Evolutionary conservation across 768 basidiomycete genomes (phyloP), one percentile per base, ranked within the genome.

Genomic region (Chalciporus chontae): DNA sequence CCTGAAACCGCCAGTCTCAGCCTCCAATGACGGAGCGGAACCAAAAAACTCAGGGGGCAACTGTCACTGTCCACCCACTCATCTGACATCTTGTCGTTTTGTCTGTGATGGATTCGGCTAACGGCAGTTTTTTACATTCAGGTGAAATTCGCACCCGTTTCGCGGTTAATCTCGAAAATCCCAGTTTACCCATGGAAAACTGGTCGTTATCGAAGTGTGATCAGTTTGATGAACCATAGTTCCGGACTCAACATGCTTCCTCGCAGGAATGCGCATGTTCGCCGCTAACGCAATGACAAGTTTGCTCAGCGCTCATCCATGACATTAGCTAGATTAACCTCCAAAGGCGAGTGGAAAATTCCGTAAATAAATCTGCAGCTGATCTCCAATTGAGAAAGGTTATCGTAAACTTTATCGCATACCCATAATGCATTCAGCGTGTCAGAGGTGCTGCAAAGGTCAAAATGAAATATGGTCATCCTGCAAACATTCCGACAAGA

Each of bases 401-500:
- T 68, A 72, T 74, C 69, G 65, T 57, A 60, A 71, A 72, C 67
- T 67, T 60, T 64, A 70, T 70, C 46, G 52, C 40, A 52, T 39
- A 50, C 21, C 41, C 43, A 48, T 21, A 50, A 53, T 54, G 51
- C 46, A 51, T 45, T 11, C 36, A 52, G 41, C 31, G n/a, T 36
- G 32, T 24, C 46, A 36, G 6, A 23, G 39, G 17, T 14, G 44
- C 23, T 44, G 37, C 24, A 37, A 50, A 47, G 40, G 45, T 52
- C 40, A 52, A 37, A 26, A 24, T 36, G 40, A 40, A 58, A 56
- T 50, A 50, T 45, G 45, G 39, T 73, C 63, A 87, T 58, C 83
- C 88, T 55, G 88, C 85, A 73, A 91, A 95, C 85, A 94, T 93
- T 56, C 90, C 92, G 51, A 96, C 94, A 39, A 96, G 78, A 67